Evolutionary conservation across 129 eudicot species (phyloP), one percentile per base, ranked within the genome.

Genomic region (Flaveria sonorensis): DNA sequence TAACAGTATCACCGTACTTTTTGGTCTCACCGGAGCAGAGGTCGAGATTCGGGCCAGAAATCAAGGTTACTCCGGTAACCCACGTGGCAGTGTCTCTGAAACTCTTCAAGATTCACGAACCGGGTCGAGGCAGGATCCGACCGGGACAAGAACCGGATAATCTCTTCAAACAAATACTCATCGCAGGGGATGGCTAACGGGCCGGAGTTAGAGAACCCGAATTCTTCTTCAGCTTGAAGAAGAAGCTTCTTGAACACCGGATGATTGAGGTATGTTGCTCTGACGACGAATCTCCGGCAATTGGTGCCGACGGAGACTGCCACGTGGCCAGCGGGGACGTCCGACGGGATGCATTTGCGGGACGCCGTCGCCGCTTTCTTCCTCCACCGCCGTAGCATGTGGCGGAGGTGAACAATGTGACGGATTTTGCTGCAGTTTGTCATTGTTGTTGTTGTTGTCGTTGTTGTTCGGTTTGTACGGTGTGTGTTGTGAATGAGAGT

Each of bases 301-400:
- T 78, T 84, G 42, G 83, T 19, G 13, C 98, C 98, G 3, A 93
- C 98, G 7, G 76, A 72, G 60, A 93, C 96, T 0, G 97, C 98
- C 43, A 93, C 93, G 84, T 93, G 97, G 10, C 97, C 98, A n/a
- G 97, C 79, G 11, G 98, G 98, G 18, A 93, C 96, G 74, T 93
- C 98, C 4, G 92, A 77, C 18, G 97, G 93, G 12, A 85, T 69
- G 46, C 77, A 55, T 42, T 82, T 77, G 18, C 86, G 85, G 48
- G 93, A 74, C 2, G 82, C n/a, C 75, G 88, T 79, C 1, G 92
- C 91, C 77, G 82, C 86, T 30, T 87, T 92, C 77, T 82, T 85
- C 67, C 97, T 81, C 97, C 97, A 92, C 24, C 89, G 82, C 7
- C 89, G 75, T 42, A 92, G 65, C 88, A 92, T 84, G 46, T 92